Evolutionary conservation across 768 basidiomycete genomes (phyloP).

Genomic region (Fistulinella prunicolor): DNA sequence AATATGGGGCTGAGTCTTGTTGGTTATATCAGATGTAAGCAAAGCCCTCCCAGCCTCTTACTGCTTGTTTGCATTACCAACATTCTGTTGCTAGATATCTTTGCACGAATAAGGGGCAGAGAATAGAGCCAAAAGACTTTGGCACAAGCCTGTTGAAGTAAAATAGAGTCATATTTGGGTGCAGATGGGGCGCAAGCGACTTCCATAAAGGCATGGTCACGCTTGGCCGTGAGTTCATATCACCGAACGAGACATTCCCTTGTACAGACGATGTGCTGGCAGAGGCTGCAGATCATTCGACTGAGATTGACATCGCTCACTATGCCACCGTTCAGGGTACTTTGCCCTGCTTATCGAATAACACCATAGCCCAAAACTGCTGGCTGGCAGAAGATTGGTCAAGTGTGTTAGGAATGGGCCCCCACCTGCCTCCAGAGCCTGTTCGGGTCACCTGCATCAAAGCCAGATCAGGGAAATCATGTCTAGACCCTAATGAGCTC

Average conservation of each 20-base stretch:
- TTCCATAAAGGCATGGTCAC: slow-evolving; percentile 6
- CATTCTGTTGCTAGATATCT: slow-evolving; percentile 11
- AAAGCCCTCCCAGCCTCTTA: too few species aligned
- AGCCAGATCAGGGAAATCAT: too few species aligned
- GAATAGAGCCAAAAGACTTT: not conserved
- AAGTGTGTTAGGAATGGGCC: too few species aligned
- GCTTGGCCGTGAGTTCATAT: slow-evolving; percentile 7
- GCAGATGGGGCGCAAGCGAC: slow-evolving; percentile 4
- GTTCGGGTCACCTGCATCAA: too few species aligned
- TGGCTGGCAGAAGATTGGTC: slow-evolving; percentile 9
- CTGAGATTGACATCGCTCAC: slow-evolving; percentile 1
- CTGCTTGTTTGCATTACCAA: too few species aligned
- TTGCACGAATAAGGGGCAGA: not conserved
- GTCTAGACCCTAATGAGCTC: too few species aligned
- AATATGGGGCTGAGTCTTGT: not conserved
- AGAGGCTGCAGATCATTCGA: slow-evolving; percentile 8
- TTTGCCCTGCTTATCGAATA: not conserved
- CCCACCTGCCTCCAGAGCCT: too few species aligned
- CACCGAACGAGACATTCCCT: slow-evolving; percentile 4
- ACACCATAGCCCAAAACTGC: not conserved
- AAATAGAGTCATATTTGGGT: too few species aligned
- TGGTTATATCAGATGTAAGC: slow-evolving; percentile 1
- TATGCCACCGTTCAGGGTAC: not conserved
- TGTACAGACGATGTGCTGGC: slow-evolving; percentile 7
- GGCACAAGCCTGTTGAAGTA: too few species aligned